phyloP scores from a whole-genome alignment of 805 yeast genomes.

The Lipomyces sp. region DNA sequence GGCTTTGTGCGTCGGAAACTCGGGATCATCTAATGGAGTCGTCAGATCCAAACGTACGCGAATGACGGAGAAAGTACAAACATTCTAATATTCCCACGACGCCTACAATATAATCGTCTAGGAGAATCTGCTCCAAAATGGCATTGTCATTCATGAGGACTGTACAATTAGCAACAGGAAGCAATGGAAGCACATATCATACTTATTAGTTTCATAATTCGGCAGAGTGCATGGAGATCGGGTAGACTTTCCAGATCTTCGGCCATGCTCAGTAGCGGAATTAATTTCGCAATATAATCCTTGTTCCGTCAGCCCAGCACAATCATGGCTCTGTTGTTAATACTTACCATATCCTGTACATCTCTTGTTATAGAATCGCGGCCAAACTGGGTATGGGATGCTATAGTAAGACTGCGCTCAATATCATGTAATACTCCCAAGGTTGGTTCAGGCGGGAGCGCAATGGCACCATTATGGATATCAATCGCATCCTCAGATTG shows the following conservation, averaged over 20 bases:
- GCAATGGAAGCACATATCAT: background rate
- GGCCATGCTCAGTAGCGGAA: constrained; percentile 57
- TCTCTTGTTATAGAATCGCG: constrained; percentile 63
- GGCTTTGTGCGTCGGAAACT: constrained; percentile 78
- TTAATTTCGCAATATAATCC: constrained; percentile 59
- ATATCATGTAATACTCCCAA: constrained; percentile 58
- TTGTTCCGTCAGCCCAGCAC: background rate
- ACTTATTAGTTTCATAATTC: constrained; percentile 64
- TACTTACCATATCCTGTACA: constrained; percentile 52
- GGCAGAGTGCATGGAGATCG: constrained; percentile 69
- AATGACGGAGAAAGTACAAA: constrained; percentile 13
- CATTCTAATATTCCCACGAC: constrained; percentile 80
- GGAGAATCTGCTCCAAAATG: constrained; percentile 61
- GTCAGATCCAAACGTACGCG: constrained; percentile 24
- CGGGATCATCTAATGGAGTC: constrained; percentile 65
- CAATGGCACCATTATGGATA: constrained; percentile 77
- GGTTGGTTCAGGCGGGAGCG: constrained; percentile 65
- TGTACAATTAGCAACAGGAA: background rate
- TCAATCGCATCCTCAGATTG: constrained; percentile 64
- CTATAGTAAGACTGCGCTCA: constrained; percentile 61
- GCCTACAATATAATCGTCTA: constrained; percentile 59
- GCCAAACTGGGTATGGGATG: constrained; percentile 65
- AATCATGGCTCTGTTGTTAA: background rate
- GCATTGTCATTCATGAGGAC: constrained; percentile 71
- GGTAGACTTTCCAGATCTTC: constrained; percentile 60